Evolutionary conservation across 495 filamentous ascomycete species (phyloP).

Genomic region (Bombardia bombarda): DNA sequence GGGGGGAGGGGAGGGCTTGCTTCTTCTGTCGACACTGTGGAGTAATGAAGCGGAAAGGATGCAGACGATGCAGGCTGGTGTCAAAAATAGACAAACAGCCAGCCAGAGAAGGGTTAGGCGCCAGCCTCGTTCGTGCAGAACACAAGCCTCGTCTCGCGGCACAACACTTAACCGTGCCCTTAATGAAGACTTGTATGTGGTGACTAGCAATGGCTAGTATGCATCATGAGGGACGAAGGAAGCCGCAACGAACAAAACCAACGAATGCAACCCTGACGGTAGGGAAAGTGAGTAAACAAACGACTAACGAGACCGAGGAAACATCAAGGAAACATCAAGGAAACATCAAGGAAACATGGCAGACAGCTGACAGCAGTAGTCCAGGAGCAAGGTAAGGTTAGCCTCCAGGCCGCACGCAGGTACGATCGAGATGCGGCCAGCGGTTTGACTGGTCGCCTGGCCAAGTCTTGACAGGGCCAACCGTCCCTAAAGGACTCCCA

Average conservation of each 20-base stretch:
- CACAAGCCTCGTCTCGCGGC: slow-evolving; percentile 12
- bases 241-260: too few relatives aligned
- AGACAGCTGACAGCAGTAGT: too few relatives aligned
- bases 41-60: slow-evolving; percentile 16
- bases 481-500: too few relatives aligned
- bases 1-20: neutral
- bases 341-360: too few relatives aligned
- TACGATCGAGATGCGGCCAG: slow-evolving; percentile 11
- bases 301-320: too few relatives aligned
- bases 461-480: neutral
- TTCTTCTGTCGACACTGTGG: slow-evolving; percentile 1
- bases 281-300: too few relatives aligned
- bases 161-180: neutral
- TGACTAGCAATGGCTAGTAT: too few relatives aligned
- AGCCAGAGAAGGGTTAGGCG: neutral
- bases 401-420: slow-evolving; percentile 3
- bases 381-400: too few relatives aligned
- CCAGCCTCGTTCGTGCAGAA: slow-evolving; percentile 7
- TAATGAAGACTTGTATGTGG: neutral
- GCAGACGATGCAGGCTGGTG: slow-evolving; percentile 8
- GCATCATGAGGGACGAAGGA: too few relatives aligned
- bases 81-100: slow-evolving; percentile 13
- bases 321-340: too few relatives aligned
- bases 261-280: too few relatives aligned
- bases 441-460: neutral